Percentiles rank a stretch among this genome's conserved stretches.
Conservation (phyloP, 495 filamentous ascomycete species). For the Podospora australis region DNA sequence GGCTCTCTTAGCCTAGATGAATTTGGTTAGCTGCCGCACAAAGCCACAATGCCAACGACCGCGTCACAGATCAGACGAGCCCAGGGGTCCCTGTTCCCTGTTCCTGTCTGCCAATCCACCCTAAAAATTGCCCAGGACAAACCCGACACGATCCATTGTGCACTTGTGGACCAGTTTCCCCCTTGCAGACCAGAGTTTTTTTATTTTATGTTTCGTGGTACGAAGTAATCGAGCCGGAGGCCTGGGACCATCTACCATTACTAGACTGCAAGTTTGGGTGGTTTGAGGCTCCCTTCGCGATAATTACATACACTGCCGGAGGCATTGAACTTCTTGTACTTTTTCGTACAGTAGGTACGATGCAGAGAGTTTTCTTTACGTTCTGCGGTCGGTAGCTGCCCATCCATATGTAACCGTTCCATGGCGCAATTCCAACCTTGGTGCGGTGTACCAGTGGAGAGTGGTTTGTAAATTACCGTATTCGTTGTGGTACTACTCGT, state of each 20-base stretch:
- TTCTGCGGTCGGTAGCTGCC: not conserved
- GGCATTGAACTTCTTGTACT: no score
- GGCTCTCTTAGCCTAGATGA: not conserved
- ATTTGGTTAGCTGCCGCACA: not conserved
- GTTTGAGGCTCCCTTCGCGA: no score
- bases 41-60: conserved; percentile 2
- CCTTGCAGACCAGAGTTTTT: not conserved
- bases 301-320: no score
- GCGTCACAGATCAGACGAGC: not conserved
- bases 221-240: no score
- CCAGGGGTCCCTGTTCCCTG: conserved; percentile 2
- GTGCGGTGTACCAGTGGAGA: no score
- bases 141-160: not conserved
- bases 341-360: no score
- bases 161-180: not conserved
- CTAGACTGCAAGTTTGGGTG: no score
- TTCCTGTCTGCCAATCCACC: not conserved
- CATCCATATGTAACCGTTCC: not conserved
- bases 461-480: not conserved
- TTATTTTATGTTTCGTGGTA: no score
- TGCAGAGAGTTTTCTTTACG: no score
- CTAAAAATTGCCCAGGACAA: conserved; percentile 1
- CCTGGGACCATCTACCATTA: no score
- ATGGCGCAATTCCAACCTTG: no score
- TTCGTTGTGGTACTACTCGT: not conserved